These are phyloP conservation scores for Sporisorium graminicola DNA, from an alignment of 1,284 basidiomycete species.

Conservation along the genomic window DNA sequence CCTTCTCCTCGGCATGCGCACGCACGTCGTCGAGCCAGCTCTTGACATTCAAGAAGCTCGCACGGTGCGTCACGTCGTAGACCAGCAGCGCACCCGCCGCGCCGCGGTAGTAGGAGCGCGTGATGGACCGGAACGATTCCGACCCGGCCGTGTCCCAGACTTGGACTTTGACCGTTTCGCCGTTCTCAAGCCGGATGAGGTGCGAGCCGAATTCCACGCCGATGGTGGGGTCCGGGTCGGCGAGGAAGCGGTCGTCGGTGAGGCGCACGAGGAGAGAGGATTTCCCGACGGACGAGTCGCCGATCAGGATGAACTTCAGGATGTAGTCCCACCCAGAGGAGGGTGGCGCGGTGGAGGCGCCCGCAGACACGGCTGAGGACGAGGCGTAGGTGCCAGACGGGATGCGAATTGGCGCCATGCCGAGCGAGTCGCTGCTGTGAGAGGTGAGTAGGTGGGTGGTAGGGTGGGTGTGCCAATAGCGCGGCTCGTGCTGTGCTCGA, in stretches of 20 bases:
- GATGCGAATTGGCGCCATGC: slow-evolving; percentile 52
- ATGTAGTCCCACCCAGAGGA: slow-evolving; percentile 65
- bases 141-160: slow-evolving; percentile 68
- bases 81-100: slow-evolving; percentile 67
- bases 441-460: neutral
- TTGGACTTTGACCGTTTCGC: slow-evolving; percentile 65
- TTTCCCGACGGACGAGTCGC: slow-evolving; percentile 66
- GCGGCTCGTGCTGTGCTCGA: neutral
- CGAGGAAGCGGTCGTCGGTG: slow-evolving; percentile 65
- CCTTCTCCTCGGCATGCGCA: slow-evolving; percentile 63
- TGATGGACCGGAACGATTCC: slow-evolving; percentile 63
- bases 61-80: slow-evolving; percentile 59
- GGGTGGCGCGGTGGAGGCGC: slow-evolving; percentile 30
- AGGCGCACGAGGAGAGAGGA: slow-evolving; percentile 64
- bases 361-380: neutral
- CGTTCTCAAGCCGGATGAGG: slow-evolving; percentile 57
- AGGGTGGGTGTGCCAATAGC: neutral
- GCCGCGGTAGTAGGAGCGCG: slow-evolving; percentile 65
- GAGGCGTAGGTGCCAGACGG: slow-evolving; percentile 30
- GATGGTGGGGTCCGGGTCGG: slow-evolving; percentile 64
- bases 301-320: slow-evolving; percentile 67
- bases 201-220: slow-evolving; percentile 68
- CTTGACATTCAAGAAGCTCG: slow-evolving; percentile 57
- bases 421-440: neutral
- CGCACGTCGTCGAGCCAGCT: slow-evolving; percentile 64